Percentiles rank a stretch among this genome's conserved stretches.
These are phyloP conservation scores for Zanthoxylum bungeanum DNA, from an alignment of 345 rosid genomes.

Conservation along the genomic window DNA sequence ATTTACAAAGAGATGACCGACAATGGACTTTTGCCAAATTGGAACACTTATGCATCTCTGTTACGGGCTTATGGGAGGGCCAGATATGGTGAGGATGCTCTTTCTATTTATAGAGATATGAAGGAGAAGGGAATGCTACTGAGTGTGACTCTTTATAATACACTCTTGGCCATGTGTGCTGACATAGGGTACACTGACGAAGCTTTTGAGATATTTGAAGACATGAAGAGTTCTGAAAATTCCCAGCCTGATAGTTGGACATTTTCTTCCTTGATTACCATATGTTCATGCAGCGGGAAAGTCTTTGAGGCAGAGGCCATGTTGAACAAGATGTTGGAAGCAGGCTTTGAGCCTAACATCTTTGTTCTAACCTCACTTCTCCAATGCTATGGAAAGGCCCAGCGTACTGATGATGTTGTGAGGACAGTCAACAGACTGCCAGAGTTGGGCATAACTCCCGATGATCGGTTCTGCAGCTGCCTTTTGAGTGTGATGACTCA, in stretches of 20 bases:
- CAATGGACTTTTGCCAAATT: conserved; percentile 58
- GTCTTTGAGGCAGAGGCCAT: conserved; percentile 79
- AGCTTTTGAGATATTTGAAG: conserved; percentile 65
- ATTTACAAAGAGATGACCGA: conserved; percentile 64
- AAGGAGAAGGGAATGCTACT: conserved; percentile 64
- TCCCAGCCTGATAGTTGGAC: conserved; percentile 91
- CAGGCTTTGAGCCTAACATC: conserved; percentile 78
- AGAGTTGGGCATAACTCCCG: conserved; percentile 67
- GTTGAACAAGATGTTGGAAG: conserved; percentile 70
- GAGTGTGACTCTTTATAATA: conserved; percentile 68
- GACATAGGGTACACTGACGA: conserved; percentile 69
- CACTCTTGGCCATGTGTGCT: conserved; percentile 86
- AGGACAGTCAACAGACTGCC: conserved; percentile 49
- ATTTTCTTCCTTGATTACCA: conserved; percentile 80
- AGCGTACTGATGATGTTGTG: conserved; percentile 70
- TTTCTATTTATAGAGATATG: conserved; percentile 66
- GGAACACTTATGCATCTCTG: conserved; percentile 65
- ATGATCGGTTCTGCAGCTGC: conserved; percentile 80
- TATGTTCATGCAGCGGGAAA: conserved; percentile 70
- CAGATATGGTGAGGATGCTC: conserved; percentile 76
- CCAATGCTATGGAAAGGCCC: conserved; percentile 93
- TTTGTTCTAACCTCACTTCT: conserved; percentile 79
- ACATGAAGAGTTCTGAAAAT: conserved; percentile 56
- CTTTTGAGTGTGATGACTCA: conserved; percentile 86
- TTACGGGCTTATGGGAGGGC: conserved; percentile 81